Base-by-base conservation (phyloP, 352 stramenopile genomes). In the Pythium myriotylum region DNA sequence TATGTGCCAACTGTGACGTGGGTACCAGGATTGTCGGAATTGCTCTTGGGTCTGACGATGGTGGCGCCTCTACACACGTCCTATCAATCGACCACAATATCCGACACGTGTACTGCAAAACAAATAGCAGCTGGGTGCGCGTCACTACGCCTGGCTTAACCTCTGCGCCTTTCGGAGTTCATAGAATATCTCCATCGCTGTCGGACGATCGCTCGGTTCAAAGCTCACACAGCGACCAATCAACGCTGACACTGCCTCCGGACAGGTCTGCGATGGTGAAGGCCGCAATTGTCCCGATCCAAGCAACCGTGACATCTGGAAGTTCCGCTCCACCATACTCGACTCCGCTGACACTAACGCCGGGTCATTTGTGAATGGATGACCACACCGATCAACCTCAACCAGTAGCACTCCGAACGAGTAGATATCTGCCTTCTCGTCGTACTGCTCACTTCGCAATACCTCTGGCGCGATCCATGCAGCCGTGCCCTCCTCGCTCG, bases 401-500 rank as follows among this genome's bases (percentile, higher is more conserved):
- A 40, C 33, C 8, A 40, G 33, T 14, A 40, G 14, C 14, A 40
- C 33, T 14, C 33, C 33, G 33, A 40, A 14, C 33, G 33, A 40
- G 33, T 40, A 40, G 33, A 40, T 40, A 14, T 40, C 33, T n/a
- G n/a, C n/a, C n/a, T n/a, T n/a, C n/a, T n/a, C n/a, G n/a, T n/a
- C n/a, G n/a, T n/a, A n/a, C n/a, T n/a, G n/a, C n/a, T n/a, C n/a
- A n/a, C n/a, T n/a, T n/a, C n/a, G n/a, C n/a, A n/a, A n/a, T n/a
- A n/a, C n/a, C n/a, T n/a, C n/a, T n/a, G n/a, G n/a, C n/a, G n/a
- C n/a, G n/a, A n/a, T n/a, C n/a, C n/a, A n/a, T n/a, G n/a, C n/a
- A n/a, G 67, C 58, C 8, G 50, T 60, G 17, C 64, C 64, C 14
- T 63, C 48, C 12, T 67, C 54, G 20, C 52, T 37, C 6, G 64